Evolutionary conservation across 2,329 filamentous ascomycete genomes (phyloP).

Genomic region (Fusarium brachygibbosum): DNA sequence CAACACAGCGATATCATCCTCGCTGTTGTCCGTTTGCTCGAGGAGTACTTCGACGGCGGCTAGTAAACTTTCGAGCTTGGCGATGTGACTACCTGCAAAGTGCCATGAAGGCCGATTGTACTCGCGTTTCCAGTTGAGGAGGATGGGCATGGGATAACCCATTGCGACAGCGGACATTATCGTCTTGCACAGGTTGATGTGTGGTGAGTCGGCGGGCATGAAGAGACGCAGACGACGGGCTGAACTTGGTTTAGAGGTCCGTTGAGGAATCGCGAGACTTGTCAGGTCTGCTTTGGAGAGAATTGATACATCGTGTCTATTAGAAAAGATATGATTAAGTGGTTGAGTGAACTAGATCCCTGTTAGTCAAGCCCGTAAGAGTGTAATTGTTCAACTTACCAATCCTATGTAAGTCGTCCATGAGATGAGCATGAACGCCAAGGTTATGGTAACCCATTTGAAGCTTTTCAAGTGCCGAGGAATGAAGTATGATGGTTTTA

Average conservation of each 20-base stretch:
- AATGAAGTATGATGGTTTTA: neutral
- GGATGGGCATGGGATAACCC: slow-evolving; percentile 55
- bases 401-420: slow-evolving; percentile 18
- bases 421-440: slow-evolving; percentile 17
- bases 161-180: slow-evolving; percentile 56
- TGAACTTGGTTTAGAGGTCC: slow-evolving; percentile 4
- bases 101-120: slow-evolving; percentile 56
- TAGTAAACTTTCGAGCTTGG: slow-evolving; percentile 55
- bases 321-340: neutral
- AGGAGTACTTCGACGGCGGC: slow-evolving; percentile 51
- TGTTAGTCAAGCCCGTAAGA: neutral
- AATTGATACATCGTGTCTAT: neutral
- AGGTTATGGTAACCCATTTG: slow-evolving; percentile 8
- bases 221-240: slow-evolving; percentile 54
- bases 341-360: slow-evolving; percentile 28
- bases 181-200: slow-evolving; percentile 57
- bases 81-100: slow-evolving; percentile 56
- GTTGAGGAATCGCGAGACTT: slow-evolving; percentile 18
- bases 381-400: neutral
- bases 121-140: slow-evolving; percentile 57
- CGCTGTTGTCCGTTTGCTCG: slow-evolving; percentile 24
- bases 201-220: slow-evolving; percentile 55
- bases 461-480: slow-evolving; percentile 13
- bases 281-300: slow-evolving; percentile 31
- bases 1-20: slow-evolving; percentile 54